A percentile compares a stretch with the other conserved stretches of the same genome.
These are phyloP conservation scores for Trichoderma brevicompactum DNA, from an alignment of 2,329 filamentous ascomycete species.

Conservation along the genomic window DNA sequence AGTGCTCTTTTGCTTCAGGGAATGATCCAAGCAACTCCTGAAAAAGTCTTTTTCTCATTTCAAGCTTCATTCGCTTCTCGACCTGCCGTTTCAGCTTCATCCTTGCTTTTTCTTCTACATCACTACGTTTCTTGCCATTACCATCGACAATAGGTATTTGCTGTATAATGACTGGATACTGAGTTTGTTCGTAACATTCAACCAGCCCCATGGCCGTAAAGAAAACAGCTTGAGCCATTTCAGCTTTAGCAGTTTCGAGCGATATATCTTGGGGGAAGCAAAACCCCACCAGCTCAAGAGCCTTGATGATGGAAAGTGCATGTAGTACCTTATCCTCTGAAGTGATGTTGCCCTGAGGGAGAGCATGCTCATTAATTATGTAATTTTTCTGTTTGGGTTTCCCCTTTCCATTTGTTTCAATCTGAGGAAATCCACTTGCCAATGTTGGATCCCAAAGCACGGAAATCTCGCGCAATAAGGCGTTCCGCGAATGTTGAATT, in stretches of 20 bases:
- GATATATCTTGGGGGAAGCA: slow-evolving; percentile 22
- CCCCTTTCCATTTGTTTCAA: neutral
- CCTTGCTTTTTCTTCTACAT: neutral
- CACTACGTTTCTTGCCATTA: neutral
- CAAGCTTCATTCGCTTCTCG: slow-evolving; percentile 13
- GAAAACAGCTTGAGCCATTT: slow-evolving; percentile 26
- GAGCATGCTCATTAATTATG: slow-evolving; percentile 1
- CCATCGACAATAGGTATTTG: neutral
- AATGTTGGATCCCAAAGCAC: slow-evolving; percentile 12
- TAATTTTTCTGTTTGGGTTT: slow-evolving; percentile 5
- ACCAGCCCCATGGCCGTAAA: slow-evolving; percentile 9
- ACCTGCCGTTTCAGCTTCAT: slow-evolving; percentile 1
- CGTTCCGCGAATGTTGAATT: neutral
- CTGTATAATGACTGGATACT: neutral
- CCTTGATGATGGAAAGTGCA: slow-evolving; percentile 23
- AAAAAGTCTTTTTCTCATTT: slow-evolving; percentile 17
- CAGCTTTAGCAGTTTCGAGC: slow-evolving; percentile 18
- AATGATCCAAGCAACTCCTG: slow-evolving; percentile 16
- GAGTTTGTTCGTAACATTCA: slow-evolving; percentile 10
- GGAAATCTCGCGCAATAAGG: neutral
- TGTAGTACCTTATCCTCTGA: neutral
- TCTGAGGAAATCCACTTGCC: neutral
- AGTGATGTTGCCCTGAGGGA: neutral
- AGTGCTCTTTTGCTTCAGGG: neutral
- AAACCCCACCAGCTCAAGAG: slow-evolving; percentile 18